phyloP scores from a whole-genome alignment of 1,284 basidiomycete species.

The Ustilago loliicola region DNA sequence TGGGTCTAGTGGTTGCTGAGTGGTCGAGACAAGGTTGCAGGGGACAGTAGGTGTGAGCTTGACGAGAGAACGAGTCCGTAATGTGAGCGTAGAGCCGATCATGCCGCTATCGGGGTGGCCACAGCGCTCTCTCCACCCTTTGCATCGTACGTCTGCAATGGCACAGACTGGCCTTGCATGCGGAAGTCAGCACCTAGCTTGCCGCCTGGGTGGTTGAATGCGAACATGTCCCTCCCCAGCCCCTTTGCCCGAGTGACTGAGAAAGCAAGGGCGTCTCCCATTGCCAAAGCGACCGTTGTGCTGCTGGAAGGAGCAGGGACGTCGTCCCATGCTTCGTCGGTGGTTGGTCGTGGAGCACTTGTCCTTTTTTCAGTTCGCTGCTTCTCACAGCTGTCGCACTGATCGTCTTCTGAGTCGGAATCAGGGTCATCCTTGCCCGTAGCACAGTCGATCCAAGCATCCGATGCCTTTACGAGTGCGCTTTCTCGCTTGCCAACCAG shows the following conservation, averaged over 20 bases:
- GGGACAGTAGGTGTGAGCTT: too few species aligned
- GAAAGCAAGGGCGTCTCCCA: conserved; percentile 71
- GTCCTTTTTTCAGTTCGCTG: conserved; percentile 1
- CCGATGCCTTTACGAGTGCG: conserved; percentile 66
- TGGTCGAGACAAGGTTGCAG: too few species aligned
- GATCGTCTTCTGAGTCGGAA: conserved; percentile 48
- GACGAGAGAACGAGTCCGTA: too few species aligned
- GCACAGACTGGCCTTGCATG: conserved; percentile 29
- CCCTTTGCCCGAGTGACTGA: conserved; percentile 59
- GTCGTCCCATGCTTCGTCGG: conserved; percentile 55
- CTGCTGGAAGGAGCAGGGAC: conserved; percentile 71
- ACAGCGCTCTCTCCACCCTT: conserved; percentile 32
- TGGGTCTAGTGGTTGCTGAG: too few species aligned
- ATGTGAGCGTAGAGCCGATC: background rate
- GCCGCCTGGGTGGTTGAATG: conserved; percentile 71
- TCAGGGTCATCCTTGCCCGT: conserved; percentile 64
- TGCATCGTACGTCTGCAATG: conserved; percentile 20
- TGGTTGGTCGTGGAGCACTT: conserved; percentile 24
- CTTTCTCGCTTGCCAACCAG: conserved; percentile 67
- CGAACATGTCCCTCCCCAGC: conserved; percentile 60
- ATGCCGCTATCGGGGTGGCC: conserved; percentile 41
- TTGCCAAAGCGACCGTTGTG: conserved; percentile 70
- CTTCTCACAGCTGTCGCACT: conserved; percentile 22
- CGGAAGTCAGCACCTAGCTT: conserved; percentile 63
- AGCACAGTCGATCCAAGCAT: conserved; percentile 69